Conservation (phyloP, 495 filamentous ascomycete genomes). For the Annulohypoxylon nitens region DNA sequence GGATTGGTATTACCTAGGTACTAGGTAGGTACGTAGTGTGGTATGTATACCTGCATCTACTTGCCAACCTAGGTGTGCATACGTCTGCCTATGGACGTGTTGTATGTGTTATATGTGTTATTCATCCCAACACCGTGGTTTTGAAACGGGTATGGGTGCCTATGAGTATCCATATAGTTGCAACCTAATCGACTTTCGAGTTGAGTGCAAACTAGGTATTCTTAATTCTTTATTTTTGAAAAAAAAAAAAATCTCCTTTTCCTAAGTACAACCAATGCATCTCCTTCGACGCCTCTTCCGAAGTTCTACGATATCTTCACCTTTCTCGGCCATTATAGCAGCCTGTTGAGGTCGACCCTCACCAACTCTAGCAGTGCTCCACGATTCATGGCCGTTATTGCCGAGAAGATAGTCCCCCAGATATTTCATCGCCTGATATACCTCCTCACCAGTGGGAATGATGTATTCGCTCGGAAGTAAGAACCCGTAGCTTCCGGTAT, state of each 20-base stretch:
- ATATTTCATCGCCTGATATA: slow-evolving; percentile 82
- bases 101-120: neutral
- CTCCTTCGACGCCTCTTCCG: slow-evolving; percentile 41
- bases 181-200: neutral
- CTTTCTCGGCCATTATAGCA: slow-evolving; percentile 16
- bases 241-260: neutral
- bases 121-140: neutral
- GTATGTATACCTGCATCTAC: too few species aligned
- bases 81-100: too few species aligned
- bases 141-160: neutral
- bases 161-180: neutral
- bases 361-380: slow-evolving; percentile 7
- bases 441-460: slow-evolving; percentile 88
- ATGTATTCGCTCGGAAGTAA: slow-evolving; percentile 89
- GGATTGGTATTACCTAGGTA: neutral
- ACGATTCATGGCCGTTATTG: slow-evolving; percentile 68
- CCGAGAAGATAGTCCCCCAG: slow-evolving; percentile 78
- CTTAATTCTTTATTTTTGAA: neutral
- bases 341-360: slow-evolving; percentile 17
- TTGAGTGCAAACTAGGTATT: neutral
- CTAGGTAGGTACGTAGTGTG: too few species aligned
- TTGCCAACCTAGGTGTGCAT: too few species aligned
- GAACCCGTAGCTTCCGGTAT: slow-evolving; percentile 96
- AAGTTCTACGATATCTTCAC: slow-evolving; percentile 33
- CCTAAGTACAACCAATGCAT: slow-evolving; percentile 30